Evolutionary conservation across 345 rosid species (phyloP), one percentile per base, ranked within the genome.

Genomic region (Populus alba): DNA sequence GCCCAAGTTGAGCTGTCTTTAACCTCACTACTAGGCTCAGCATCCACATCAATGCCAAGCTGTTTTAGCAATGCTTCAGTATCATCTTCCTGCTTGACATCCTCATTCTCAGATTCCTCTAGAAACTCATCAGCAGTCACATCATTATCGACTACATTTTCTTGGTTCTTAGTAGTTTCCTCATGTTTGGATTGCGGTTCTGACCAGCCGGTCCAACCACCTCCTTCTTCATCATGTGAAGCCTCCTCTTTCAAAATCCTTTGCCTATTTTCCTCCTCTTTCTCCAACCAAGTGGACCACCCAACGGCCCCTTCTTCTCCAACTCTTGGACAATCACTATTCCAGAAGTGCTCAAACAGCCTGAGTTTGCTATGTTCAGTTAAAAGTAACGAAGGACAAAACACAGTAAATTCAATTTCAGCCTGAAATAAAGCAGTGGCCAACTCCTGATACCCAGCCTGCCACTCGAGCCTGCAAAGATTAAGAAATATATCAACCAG

Each of bases 121-220:
- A 81, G 81, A 31, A 73, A 27, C 33, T 83, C 89, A 66, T 86
- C 87, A 35, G 55, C 68, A 77, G 74, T 76, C 79, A 67, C 82
- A 66, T 84, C 81, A 49, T 61, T 75, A 33, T 68, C 65, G 39
- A 74, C 82, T 75, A 77, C 43, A 80, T 84, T 81, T 84, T 79
- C 91, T 61, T 82, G 77, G 68, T 81, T 85, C 62, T 75, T 68
- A 81, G 63, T 77, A 70, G 81, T 79, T 78, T 81, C 89, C 73
- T 81, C 79, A 66, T 53, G 73, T 71, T 82, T 90, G 33, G 95
- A 88, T 25, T 81, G 47, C 31, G 88, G 97, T 79, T 91, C 92
- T 65, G 90, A 94, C 99, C 99, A 96, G 73, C 98, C 98, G 68
- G 96, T 94, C 99, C 99, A 94, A 83, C 99, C 97, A 79, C 99